Base-by-base conservation (phyloP, 352 stramenopile species). In the Phytophthora palmivora region DNA sequence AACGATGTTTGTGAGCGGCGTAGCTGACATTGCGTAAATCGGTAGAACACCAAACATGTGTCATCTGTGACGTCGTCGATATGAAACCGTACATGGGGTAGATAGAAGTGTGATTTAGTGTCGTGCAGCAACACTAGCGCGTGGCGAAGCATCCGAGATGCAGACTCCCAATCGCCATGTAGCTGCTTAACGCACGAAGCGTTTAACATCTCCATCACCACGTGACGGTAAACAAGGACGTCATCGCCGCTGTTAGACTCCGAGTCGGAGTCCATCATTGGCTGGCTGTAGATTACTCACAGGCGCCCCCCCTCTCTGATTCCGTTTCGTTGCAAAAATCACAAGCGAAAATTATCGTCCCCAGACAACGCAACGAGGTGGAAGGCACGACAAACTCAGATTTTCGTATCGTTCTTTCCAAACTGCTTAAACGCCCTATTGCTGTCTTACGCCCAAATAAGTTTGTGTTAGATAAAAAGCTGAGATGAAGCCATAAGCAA, bases 11-110 rank as follows among this genome's bases (percentile, higher is more conserved):
- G 44, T 44, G 55, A 14, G 3, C 24, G 43, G 7, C 43, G 43
- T 48, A 63, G 24, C 11, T 63, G 44, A 18, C 34, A 24, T 1
- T 50, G 54, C 8, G 44, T 55, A 36, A 63, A 49, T 2, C 54
- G 43, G 37, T 55, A 55, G n/a, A 42, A 57, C 36, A 57, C 19
- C 16, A 57, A 15, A 4, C 49, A 57, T 0, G 26, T 21, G 10
- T 47, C 49, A 7, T 57, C 49, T 18, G 36, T 54, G 22, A 44
- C 4, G 1, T n/a, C n/a, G n/a, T 54, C 47, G 33, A 54, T 45
- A 24, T 54, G 12, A 32, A 57, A 57, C 18, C 49, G 49, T 15
- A 57, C 49, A 12, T 37, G 36, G 4, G 49, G 49, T 11, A 57
- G 14, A 3, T 16, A 48, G 26, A 41, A 57, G 9, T 19, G 47